Evolutionary conservation across 148 eudicot species (phyloP), one percentile per base, ranked within the genome.

Genomic region (Euryodendron excelsum): DNA sequence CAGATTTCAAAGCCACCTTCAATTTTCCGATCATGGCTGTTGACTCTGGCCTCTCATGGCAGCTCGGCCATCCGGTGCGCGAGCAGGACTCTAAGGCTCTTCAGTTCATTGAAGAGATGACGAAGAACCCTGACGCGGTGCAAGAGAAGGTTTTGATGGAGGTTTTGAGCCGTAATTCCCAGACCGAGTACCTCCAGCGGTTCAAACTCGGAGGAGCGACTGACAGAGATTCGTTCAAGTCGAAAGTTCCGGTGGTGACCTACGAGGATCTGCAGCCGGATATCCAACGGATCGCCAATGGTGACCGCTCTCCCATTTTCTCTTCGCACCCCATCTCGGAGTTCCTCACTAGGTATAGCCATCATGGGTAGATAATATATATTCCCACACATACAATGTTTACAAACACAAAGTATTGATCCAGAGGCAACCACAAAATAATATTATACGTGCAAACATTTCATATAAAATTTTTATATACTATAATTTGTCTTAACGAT

Each of bases 231-330:
- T 48, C 82, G 1, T 92, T 84, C 56, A 86, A 81, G 85, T 62
- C 72, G 0, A 87, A 80, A 11, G 81, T 92, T 0, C 92, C 93
- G 0, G 86, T 88, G 2, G 85, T 92, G 3, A 77, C 77, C 12
- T 92, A 89, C 50, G 97, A 92, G 69, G 90, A 90, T 72, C 82
- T 90, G 21, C 83, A 80, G 17, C 90, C 90, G 0, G 82, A 87
- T 45, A 89, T 92, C 21, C 85, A 89, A 62, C 89, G 93, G 4
- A 87, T 92, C 12, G 93, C 92, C 2, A 85, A 92, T 70, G 97
- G 93, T 0, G 92, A 92, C 64, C 87, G 87, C 33, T 89, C 97
- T 31, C 88, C 86, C 8, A 88, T 92, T 41, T 77, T 92, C 30
- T 88, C 87, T 23, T 65, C 84, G 56, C 84, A 86, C 11, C 91